Conservation (phyloP, 2,329 filamentous ascomycete species). For the Neoascochyta sp. region DNA sequence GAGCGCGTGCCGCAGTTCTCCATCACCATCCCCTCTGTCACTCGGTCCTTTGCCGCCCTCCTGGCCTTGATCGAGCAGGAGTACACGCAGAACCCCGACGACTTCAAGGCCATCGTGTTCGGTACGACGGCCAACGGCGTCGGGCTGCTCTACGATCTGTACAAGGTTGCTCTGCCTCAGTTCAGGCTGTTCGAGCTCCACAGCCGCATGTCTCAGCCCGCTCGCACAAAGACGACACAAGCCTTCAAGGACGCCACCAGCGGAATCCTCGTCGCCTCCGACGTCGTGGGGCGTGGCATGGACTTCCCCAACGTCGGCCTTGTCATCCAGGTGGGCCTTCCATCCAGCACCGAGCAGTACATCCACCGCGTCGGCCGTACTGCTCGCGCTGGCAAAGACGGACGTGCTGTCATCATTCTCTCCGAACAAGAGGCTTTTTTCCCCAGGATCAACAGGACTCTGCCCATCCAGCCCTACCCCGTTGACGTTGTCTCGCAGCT, state of each 20-base stretch:
- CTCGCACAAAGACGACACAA: constrained; percentile 43
- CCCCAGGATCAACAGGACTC: constrained; percentile 45
- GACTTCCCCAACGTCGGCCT: constrained; percentile 51
- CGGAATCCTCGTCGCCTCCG: constrained; percentile 52
- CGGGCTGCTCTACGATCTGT: constrained; percentile 42
- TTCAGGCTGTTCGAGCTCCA: constrained; percentile 44
- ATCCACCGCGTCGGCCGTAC: constrained; percentile 43
- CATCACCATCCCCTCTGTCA: constrained; percentile 43
- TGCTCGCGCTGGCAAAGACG: constrained; percentile 45
- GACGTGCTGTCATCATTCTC: constrained; percentile 53
- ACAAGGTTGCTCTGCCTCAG: constrained; percentile 30
- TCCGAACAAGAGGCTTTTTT: constrained; percentile 53
- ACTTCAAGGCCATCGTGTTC: constrained; percentile 48
- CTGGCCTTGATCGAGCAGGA: constrained; percentile 46
- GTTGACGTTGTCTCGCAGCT: constrained; percentile 40
- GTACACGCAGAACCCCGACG: constrained; percentile 34
- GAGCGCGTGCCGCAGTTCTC: constrained; percentile 50
- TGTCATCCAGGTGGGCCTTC: constrained; percentile 50
- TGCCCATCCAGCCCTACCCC: constrained; percentile 52
- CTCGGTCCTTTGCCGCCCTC: constrained; percentile 46
- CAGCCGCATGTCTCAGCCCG: constrained; percentile 43
- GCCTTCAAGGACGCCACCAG: constrained; percentile 45
- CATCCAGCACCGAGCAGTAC: constrained; percentile 49
- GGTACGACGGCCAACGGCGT: constrained; percentile 48
- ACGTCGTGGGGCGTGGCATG: constrained; percentile 49